phyloP scores from a whole-genome alignment of 768 basidiomycete species.

The Multifurca ochricompacta region DNA sequence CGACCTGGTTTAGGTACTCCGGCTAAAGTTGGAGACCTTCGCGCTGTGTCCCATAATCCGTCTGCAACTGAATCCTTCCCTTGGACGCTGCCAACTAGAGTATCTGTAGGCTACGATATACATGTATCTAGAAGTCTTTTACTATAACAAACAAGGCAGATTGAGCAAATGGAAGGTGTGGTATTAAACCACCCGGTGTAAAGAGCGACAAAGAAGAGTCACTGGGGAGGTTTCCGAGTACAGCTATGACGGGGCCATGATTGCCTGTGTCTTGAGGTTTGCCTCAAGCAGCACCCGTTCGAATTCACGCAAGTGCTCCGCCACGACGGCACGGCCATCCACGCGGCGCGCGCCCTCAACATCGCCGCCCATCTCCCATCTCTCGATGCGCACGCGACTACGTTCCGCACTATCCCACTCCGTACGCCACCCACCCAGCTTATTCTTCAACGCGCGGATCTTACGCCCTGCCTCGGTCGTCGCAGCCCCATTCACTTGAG shows the following conservation, averaged over 20 bases:
- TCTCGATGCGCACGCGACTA: constrained; percentile 66
- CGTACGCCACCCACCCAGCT: constrained; percentile 67
- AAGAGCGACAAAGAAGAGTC: not conserved
- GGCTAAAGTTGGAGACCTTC: constrained; percentile 6
- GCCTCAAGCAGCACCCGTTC: constrained; percentile 66
- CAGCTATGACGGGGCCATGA: constrained; percentile 60
- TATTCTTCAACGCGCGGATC: constrained; percentile 79
- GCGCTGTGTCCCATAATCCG: not conserved
- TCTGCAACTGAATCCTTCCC: not conserved
- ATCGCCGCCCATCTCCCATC: constrained; percentile 63
- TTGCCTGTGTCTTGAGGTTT: constrained; percentile 66
- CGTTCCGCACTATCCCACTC: constrained; percentile 84
- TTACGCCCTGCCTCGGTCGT: constrained; percentile 82
- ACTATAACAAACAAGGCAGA: constrained; percentile 5
- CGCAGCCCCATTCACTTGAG: constrained; percentile 80
- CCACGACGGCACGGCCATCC: constrained; percentile 66
- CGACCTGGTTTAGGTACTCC: constrained; percentile 17
- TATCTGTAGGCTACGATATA: constrained; percentile 17
- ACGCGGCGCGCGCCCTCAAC: constrained; percentile 40
- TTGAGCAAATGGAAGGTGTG: constrained; percentile 6
- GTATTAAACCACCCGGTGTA: not conserved
- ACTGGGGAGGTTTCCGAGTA: not conserved
- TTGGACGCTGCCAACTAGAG: not conserved
- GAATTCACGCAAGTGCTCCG: constrained; percentile 72
- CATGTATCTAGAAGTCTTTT: constrained; percentile 13